Conservation (phyloP, 2,329 filamentous ascomycete genomes). For the Fusarium heterosporum region DNA sequence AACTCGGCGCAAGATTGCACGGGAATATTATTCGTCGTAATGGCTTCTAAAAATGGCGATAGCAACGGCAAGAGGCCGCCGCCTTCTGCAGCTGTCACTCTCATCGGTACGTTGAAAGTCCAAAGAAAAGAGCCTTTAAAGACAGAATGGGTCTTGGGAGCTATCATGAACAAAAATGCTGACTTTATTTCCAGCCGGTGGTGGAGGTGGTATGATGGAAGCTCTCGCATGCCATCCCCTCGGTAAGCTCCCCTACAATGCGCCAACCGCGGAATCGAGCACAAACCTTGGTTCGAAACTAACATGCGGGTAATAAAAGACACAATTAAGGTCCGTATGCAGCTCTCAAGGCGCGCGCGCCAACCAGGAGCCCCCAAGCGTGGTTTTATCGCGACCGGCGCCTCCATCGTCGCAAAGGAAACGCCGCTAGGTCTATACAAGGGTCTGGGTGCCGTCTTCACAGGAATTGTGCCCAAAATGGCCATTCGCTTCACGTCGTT, state of each 20-base stretch:
- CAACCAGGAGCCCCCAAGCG: constrained; percentile 85
- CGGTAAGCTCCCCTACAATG: constrained; percentile 64
- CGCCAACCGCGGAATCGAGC: constrained; percentile 16
- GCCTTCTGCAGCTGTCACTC: constrained; percentile 86
- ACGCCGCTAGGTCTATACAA: constrained; percentile 96
- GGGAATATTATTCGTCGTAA: constrained; percentile 38
- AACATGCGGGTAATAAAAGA: constrained; percentile 61
- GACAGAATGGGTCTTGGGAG: no score
- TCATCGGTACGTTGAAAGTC: constrained; percentile 76
- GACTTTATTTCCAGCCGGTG: constrained; percentile 74
- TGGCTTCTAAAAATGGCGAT: constrained; percentile 50
- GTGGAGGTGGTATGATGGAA: constrained; percentile 99
- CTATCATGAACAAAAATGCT: constrained; percentile 13
- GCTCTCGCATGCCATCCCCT: constrained; percentile 95
- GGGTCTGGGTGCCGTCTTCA: constrained; percentile 94
- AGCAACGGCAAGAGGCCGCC: constrained; percentile 72
- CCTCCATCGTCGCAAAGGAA: constrained; percentile 88
- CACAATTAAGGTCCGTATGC: constrained; percentile 99
- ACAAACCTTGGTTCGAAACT: constrained; percentile 8
- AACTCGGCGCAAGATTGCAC: constrained; percentile 10
- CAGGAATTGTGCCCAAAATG: constrained; percentile 99
- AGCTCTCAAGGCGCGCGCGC: constrained; percentile 88
- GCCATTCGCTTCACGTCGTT: constrained; percentile 98
- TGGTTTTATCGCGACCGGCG: constrained; percentile 88
- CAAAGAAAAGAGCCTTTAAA: background rate